phyloP scores from a whole-genome alignment of 2,329 filamentous ascomycete genomes.

The Ascochyta koolunga region DNA sequence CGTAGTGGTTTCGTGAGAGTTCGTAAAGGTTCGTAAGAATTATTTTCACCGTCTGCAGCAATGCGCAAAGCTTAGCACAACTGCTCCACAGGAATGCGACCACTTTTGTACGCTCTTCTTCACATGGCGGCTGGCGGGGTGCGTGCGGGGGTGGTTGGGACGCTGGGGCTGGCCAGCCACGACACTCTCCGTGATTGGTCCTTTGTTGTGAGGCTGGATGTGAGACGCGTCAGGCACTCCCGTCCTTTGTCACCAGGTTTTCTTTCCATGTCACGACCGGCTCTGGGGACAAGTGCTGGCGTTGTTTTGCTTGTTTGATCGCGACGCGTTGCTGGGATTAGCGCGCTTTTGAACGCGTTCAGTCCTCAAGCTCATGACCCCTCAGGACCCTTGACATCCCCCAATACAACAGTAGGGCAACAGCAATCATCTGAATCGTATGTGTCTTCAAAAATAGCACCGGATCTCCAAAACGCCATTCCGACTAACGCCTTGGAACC shows the following conservation, averaged over 20 bases:
- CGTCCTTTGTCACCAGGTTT: background rate
- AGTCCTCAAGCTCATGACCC: too few relatives aligned
- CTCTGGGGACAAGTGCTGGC: background rate
- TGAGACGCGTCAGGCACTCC: slow-evolving; percentile 10
- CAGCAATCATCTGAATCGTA: too few relatives aligned
- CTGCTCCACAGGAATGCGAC: background rate
- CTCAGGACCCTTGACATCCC: background rate
- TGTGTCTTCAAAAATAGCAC: too few relatives aligned
- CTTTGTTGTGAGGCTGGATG: background rate
- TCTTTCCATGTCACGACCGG: too few relatives aligned
- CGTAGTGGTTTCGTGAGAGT: too few relatives aligned
- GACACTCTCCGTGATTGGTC: background rate
- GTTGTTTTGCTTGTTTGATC: background rate
- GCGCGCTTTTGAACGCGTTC: background rate
- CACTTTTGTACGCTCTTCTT: slow-evolving; percentile 8
- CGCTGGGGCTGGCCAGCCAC: background rate
- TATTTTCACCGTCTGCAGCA: too few relatives aligned
- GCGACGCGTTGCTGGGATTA: background rate
- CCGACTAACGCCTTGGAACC: background rate
- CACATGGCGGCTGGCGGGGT: slow-evolving; percentile 8
- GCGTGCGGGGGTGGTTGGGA: slow-evolving; percentile 15
- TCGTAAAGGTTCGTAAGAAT: too few relatives aligned
- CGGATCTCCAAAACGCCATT: too few relatives aligned
- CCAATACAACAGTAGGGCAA: too few relatives aligned
- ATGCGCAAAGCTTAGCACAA: background rate